phyloP scores from a whole-genome alignment of 441 rosid genomes.

The Aquilaria agallochum region DNA sequence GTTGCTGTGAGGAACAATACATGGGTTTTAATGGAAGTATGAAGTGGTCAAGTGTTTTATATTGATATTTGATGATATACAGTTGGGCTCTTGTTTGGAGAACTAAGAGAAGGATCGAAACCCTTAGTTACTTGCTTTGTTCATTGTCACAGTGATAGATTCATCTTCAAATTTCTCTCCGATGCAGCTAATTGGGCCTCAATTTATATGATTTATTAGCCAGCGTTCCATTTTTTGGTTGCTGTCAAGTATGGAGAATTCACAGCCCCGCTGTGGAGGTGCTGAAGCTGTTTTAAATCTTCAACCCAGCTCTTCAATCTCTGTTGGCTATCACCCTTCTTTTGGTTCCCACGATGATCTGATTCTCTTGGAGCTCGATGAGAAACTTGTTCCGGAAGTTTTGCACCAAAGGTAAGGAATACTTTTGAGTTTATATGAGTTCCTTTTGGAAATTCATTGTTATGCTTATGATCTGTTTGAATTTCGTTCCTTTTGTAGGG shows the following conservation, averaged over 20 bases:
- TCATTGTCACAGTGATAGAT: too few species aligned
- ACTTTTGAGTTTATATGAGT: neutral
- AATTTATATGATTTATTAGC: neutral
- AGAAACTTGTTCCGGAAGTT: conserved; percentile 59
- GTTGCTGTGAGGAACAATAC: too few species aligned
- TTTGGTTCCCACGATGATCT: conserved; percentile 73
- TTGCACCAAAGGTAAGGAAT: conserved; percentile 45
- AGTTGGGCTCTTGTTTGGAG: too few species aligned
- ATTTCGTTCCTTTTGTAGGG: conserved; percentile 31
- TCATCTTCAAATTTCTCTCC: too few species aligned
- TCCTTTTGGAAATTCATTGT: neutral
- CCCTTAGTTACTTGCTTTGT: too few species aligned
- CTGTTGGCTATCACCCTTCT: conserved; percentile 58
- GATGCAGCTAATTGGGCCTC: too few species aligned
- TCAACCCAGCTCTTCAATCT: conserved; percentile 39
- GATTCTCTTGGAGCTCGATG: conserved; percentile 71
- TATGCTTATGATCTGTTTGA: neutral
- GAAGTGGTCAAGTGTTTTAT: too few species aligned
- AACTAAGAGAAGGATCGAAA: too few species aligned
- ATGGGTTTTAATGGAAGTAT: too few species aligned
- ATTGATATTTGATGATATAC: too few species aligned
- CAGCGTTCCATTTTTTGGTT: conserved; percentile 4
- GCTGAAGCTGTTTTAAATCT: conserved; percentile 61
- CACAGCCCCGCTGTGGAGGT: conserved; percentile 23
- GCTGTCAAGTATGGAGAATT: conserved; percentile 27